Conservation (phyloP, 169 alveolate genomes). For the Plasmodium ovale region DNA sequence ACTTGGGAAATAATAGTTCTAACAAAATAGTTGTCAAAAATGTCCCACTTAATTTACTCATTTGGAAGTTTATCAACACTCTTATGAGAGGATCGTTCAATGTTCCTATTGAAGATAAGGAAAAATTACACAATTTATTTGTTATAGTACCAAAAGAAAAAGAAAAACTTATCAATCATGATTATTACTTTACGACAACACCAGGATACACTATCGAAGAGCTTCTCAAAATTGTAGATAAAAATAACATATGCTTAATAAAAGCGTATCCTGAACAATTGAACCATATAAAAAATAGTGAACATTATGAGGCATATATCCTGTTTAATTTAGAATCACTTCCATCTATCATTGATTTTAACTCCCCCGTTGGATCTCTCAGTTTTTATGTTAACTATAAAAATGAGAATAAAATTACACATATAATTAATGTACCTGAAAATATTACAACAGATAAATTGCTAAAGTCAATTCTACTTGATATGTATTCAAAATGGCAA, state of each 20-base stretch:
- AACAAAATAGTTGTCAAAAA: slow-evolving; percentile 49
- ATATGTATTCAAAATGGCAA: slow-evolving; percentile 55
- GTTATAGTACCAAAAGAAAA: slow-evolving; percentile 36
- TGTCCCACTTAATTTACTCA: slow-evolving; percentile 39
- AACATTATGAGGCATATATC: slow-evolving; percentile 16
- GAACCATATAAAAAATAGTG: slow-evolving; percentile 28
- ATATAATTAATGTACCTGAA: slow-evolving; percentile 58
- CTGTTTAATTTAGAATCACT: slow-evolving; percentile 24
- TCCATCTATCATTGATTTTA: slow-evolving; percentile 61
- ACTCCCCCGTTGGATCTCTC: slow-evolving; percentile 21
- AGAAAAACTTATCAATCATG: slow-evolving; percentile 6
- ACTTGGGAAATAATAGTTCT: slow-evolving; percentile 12
- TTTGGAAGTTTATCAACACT: slow-evolving; percentile 69
- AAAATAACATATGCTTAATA: slow-evolving; percentile 22
- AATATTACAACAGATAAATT: slow-evolving; percentile 53
- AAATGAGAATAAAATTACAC: slow-evolving; percentile 48
- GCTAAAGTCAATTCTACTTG: slow-evolving; percentile 33
- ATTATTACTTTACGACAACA: slow-evolving; percentile 17
- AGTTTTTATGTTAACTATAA: slow-evolving; percentile 64
- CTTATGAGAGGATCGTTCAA: slow-evolving; percentile 68
- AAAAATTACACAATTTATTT: slow-evolving; percentile 56
- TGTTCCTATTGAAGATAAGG: slow-evolving; percentile 50
- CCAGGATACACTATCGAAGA: slow-evolving; percentile 74
- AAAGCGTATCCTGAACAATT: slow-evolving; percentile 69
- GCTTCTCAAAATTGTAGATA: slow-evolving; percentile 6